Evolutionary conservation across 257 asterid genomes (phyloP).

Genomic region (Solanum bukasovii): DNA sequence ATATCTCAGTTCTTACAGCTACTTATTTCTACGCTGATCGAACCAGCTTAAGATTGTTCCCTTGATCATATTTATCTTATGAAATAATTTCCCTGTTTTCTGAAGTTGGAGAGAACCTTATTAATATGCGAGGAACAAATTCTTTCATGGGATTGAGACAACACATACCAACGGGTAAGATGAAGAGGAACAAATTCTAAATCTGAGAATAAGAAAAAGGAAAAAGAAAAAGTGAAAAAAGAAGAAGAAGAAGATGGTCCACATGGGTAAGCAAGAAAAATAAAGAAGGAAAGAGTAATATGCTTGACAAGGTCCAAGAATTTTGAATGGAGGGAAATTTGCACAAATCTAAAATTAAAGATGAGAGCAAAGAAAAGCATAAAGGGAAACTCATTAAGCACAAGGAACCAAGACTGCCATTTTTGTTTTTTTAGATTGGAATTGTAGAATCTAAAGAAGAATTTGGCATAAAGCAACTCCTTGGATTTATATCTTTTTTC

Average conservation of each 20-base stretch:
- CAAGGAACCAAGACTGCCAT: constrained; percentile 53
- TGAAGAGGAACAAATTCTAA: background rate
- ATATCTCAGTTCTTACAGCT: background rate
- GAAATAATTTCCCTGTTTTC: background rate
- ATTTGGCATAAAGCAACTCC: constrained; percentile 44
- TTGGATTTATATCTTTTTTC: constrained; percentile 13
- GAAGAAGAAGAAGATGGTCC: background rate
- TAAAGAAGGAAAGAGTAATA: constrained; percentile 1
- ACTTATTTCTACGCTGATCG: background rate
- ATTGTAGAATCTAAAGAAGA: constrained; percentile 61
- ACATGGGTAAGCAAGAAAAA: background rate
- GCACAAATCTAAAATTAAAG: constrained; percentile 1
- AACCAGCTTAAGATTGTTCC: background rate
- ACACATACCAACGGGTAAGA: background rate
- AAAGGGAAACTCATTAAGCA: constrained; percentile 54
- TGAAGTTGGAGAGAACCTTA: background rate
- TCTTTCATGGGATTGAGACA: background rate
- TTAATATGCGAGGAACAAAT: background rate
- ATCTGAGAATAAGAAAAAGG: background rate
- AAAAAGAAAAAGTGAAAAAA: constrained; percentile 2
- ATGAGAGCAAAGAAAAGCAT: constrained; percentile 49
- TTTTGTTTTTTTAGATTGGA: constrained; percentile 40
- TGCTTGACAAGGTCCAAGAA: constrained; percentile 1
- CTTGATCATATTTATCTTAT: background rate
- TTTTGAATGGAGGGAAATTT: constrained; percentile 12